A percentile compares a stretch with the other conserved stretches of the same genome.
Evolutionary conservation across 202 grass and related monocot species (phyloP).

Genomic region (Zoysia matrella): DNA sequence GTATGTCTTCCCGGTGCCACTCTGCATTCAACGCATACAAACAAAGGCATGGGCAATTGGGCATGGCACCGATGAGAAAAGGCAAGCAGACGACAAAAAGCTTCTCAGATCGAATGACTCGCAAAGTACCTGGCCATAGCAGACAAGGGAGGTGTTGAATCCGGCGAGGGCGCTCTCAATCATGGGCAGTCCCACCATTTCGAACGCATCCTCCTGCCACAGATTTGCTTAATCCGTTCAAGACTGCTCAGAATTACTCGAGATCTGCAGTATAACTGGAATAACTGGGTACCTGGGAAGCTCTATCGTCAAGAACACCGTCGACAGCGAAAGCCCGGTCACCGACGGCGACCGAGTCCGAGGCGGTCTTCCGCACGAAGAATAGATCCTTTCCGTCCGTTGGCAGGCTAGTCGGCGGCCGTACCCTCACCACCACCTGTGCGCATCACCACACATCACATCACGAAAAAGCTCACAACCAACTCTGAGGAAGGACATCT

Average conservation of each 20-base stretch:
- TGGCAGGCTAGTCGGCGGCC: conserved; percentile 51
- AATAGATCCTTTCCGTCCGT: conserved; percentile 59
- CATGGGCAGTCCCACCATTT: conserved; percentile 65
- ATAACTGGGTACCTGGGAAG: conserved; percentile 58
- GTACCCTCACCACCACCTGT: conserved; percentile 81
- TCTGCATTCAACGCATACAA: conserved; percentile 50
- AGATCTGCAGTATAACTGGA: neutral
- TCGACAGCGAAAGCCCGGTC: conserved; percentile 64
- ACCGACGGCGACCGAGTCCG: conserved; percentile 60
- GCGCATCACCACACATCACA: conserved; percentile 13
- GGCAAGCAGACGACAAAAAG: neutral
- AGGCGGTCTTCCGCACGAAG: conserved; percentile 64
- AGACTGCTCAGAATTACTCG: neutral
- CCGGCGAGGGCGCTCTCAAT: conserved; percentile 80
- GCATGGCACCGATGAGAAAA: neutral
- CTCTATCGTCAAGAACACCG: conserved; percentile 74
- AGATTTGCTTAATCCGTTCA: neutral
- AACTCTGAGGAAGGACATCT: neutral
- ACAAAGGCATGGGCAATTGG: neutral
- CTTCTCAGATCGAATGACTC: neutral
- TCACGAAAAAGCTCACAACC: neutral
- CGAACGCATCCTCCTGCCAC: conserved; percentile 80
- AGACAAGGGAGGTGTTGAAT: conserved; percentile 88
- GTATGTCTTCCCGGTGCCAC: conserved; percentile 91
- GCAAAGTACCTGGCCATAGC: conserved; percentile 78